Evolutionary conservation across 805 yeast genomes (phyloP), one percentile per base, ranked within the genome.

Genomic region (Candida ponderosae): DNA sequence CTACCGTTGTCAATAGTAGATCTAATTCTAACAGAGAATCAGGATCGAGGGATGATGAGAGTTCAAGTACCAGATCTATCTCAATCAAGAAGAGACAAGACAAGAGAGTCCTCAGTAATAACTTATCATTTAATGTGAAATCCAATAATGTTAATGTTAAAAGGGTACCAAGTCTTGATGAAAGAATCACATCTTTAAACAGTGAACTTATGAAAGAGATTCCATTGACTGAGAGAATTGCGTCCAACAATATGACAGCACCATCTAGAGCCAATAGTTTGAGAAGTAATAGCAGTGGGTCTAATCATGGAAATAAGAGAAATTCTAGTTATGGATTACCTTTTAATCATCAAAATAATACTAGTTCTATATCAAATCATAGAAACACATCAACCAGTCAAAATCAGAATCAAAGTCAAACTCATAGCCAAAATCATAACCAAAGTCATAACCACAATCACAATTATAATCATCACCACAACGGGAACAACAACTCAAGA

Each of bases 171-270:
- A 33, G 43, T 11, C 36, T 45, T 11, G 55, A 53, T 29, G 39
- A 44, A 11, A 41, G 54, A 39, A 46, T 51, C 16, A 13, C 35
- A 1, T 41, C 47, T 4, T 19, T 51, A 7, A 43, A 47, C 11
- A 48, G 42, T 28, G 54, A 51, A 8, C 37, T 53, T 23, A 51
- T 50, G 32, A 35, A 41, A 9, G 28, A 42, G 2, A 50, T 50
- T 9, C 55, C 56, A 31, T 17, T 29, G 8, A 41, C 44, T 13
- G 54, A 52, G 32, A 40, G 54, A 30, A 29, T 31, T 2, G 34
- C 44, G 3, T 32, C 41, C 15, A 20, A 44, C 6, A 44, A 42
- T 7, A 21, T 39, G 14, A 40, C 33, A 2, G 24, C 16, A 27
- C 42, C 40, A 38, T 18, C 38, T 10, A 42, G 35, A 15, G 35